Base-by-base conservation (phyloP, 2,329 filamentous ascomycete species). In the Coniochaeta sp. region DNA sequence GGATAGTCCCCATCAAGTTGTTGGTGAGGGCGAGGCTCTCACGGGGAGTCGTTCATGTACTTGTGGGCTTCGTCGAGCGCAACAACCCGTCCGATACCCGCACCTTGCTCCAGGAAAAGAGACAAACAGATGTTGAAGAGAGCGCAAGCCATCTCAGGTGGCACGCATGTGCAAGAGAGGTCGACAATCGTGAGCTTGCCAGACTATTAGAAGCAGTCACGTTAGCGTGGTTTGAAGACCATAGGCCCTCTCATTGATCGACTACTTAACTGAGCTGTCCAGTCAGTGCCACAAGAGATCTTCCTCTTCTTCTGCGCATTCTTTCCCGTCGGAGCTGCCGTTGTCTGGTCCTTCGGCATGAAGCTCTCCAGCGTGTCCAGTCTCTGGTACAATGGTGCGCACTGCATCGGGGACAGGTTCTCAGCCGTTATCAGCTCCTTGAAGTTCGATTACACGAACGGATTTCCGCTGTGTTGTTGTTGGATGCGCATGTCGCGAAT, bases 11-110 rank as follows among this genome's bases (percentile, higher is more conserved):
- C 0, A 89, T 70, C 0, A 91, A 70, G 0, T 74, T 73, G 6
- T 85, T 73, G 0, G 85, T 90, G 26, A 91, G 73, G 0, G 69
- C 70, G 2, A 69, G 63, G 1, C 79, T 78, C 35, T 84, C 81
- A n/a, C 0, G 72, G 64, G 0, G 77, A 76, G 1, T 72, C 70
- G 12, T 75, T 78, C 76, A 89, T 82, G 62, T 84, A 89, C 68
- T 91, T 91, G 62, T 94, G 88, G 0, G 88, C 88, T 62, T 92
- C 87, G 56, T 92, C 87, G 0, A 91, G 70, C 0, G 85, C 86
- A 13, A 91, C 67, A 32, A 91, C 71, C 4, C 82, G 75, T 1
- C 85, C 81, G 0, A 74, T 60, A 0, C 63, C 64, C 0, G 64
- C 56, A 0, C 74, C 65, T 46, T 80, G 72, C 53, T 85, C 78